Conservation (phyloP, 208 protist species). For the Crithidia thermophila region DNA sequence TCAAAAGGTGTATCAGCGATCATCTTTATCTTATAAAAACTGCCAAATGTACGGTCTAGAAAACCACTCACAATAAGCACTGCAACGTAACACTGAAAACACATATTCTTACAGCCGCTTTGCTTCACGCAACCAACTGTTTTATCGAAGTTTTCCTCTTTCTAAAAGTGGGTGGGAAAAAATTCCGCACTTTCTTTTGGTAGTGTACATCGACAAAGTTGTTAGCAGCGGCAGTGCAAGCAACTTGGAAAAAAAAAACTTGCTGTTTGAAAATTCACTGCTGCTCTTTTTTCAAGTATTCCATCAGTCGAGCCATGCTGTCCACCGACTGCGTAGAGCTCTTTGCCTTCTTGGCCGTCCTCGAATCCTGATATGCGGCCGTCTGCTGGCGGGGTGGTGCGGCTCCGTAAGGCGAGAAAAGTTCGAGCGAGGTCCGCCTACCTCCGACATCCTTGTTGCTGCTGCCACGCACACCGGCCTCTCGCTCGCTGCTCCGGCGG, state of each 20-base stretch:
- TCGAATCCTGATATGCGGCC: neutral
- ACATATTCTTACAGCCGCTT: too few relatives aligned
- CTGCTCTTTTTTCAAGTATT: slow-evolving; percentile 17
- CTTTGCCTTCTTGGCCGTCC: neutral
- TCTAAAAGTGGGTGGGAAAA: too few relatives aligned
- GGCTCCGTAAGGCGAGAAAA: neutral
- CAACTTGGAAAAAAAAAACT: neutral
- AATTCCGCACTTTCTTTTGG: neutral
- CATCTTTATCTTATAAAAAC: too few relatives aligned
- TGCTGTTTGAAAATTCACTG: neutral
- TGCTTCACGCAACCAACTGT: too few relatives aligned
- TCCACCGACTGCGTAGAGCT: neutral
- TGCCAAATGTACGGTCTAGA: too few relatives aligned
- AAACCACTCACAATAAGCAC: too few relatives aligned
- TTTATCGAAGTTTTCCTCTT: too few relatives aligned
- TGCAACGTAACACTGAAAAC: too few relatives aligned
- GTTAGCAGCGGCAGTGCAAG: neutral
- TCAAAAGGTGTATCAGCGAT: too few relatives aligned
- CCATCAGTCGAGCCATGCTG: slow-evolving; percentile 16
- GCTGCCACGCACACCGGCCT: too few relatives aligned
- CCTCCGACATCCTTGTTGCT: neutral
- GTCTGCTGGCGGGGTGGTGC: neutral
- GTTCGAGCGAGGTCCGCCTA: neutral
- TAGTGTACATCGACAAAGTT: neutral
- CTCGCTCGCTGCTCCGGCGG: too few relatives aligned